Evolutionary conservation across 2,329 filamentous ascomycete species (phyloP), one percentile per base, ranked within the genome.

Genomic region (Acrocalymma vagum): DNA sequence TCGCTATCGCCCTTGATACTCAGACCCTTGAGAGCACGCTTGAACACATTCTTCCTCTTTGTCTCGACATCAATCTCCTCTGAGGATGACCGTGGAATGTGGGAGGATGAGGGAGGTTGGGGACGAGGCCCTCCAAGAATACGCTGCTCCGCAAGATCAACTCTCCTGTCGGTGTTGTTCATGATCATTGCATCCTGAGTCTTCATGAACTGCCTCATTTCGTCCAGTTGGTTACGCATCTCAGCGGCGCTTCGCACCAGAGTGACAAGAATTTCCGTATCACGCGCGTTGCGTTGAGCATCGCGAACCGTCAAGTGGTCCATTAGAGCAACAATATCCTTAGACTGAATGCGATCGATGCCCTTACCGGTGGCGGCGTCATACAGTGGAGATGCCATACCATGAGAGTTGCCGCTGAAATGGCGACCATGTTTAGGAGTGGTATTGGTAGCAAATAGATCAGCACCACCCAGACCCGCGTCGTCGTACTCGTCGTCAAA

Each of bases 231-330:
- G 56, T 89, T 95, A 51, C 93, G 90, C 92, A 97, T 97, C 72
- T 99, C 94, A 9, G 94, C 87, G 4, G 94, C 93, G 38, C 91
- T 92, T 45, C 93, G 87, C 47, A 99, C 94, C 21, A 99, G 82
- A 1, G 94, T 93, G 30, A 96, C 90, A 13, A 99, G 78, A 39
- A 99, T 96, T 71, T 99, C 94, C 0, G 94, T 97, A 61, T 99
- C 94, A 29, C 94, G 84, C 29, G 94, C 94, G 71, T 94, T 97
- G 45, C 94, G 86, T 72, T 97, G 93, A 26, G 93, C 94, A 73
- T 99, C 94, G 23, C 94, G 87, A 50, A 97, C 94, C 67, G 95
- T 97, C 49, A 99, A 85, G 70, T 99, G 94, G 65, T 99, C 93
- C 94, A 99, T 99, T 46, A 99, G 76, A 16, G 93, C 90, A 51